Base-by-base conservation (phyloP, 495 filamentous ascomycete species). In the Talaromyces thailandensis region DNA sequence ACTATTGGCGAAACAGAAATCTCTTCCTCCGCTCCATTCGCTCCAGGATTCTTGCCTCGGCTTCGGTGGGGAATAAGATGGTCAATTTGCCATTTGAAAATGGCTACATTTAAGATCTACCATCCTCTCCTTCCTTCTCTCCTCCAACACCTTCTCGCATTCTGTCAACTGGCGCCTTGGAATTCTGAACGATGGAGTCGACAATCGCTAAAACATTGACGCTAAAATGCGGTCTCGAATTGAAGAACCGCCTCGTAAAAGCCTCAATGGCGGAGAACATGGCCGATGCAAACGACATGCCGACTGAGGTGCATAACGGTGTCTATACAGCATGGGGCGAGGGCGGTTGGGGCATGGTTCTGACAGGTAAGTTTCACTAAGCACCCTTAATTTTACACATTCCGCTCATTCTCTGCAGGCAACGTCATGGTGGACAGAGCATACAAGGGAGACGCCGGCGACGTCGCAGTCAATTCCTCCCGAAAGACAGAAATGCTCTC, bases 401-500 rank as follows among this genome's bases (percentile, higher is more conserved):
- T 24, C 5, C 62, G 56, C 8, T 61, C 61, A 61, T 52, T 24
- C 12, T 28, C 6, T 3, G 26, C 18, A 69, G 82, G 81, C 55
- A 84, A 86, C 61, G 78, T 86, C 56, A 78, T 84, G 67, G 79
- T 86, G 52, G 83, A 86, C 68, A 72, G 76, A 4, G 70, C 75
- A 45, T 80, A 84, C 70, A 66, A 79, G 9, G 82, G 79, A 21
- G 64, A 55, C 3, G 73, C 77, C 4, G 64, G 65, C 16, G 80
- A 82, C 53, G 61, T 80, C 16, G 72, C 77, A 60, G 64, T 82
- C 12, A 59, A 74, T 31, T 58, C 67, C 21, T 69, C 62, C 51
- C 60, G 68, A 24, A 65, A 75, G n/a, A 62, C 62, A 2, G 68
- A 71, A 55, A 63, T 77, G 0, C 35, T 81, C 50, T 65, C 67